Conservation (phyloP, 2,329 filamentous ascomycete species). For the Scedosporium minutisporum region DNA sequence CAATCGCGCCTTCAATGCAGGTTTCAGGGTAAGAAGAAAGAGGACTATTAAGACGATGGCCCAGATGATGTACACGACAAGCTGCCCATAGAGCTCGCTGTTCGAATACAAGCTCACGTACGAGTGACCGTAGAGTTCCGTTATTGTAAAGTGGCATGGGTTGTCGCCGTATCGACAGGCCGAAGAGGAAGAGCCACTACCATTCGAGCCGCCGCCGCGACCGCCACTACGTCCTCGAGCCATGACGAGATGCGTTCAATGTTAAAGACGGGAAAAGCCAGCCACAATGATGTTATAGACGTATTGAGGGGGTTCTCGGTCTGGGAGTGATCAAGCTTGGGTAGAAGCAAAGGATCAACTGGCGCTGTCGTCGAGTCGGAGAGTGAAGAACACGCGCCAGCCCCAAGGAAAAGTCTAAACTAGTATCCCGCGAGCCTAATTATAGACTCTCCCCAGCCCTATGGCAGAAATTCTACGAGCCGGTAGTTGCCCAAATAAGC, state of each 20-base stretch:
- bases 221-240: neutral
- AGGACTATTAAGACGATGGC: neutral
- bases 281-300: too few relatives aligned
- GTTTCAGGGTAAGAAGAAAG: neutral
- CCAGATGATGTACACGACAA: slow-evolving; percentile 1
- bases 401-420: too few relatives aligned
- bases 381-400: too few relatives aligned
- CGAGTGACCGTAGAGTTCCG: neutral
- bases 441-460: too few relatives aligned
- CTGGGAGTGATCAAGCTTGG: too few relatives aligned
- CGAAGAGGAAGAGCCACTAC: neutral
- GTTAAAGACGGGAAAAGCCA: too few relatives aligned
- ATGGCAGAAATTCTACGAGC: too few relatives aligned
- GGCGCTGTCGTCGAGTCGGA: too few relatives aligned
- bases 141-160: neutral
- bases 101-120: neutral
- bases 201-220: neutral
- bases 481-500: too few relatives aligned
- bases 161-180: neutral
- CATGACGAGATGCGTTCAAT: neutral
- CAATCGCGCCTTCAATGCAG: neutral
- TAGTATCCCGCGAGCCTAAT: too few relatives aligned
- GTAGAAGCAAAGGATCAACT: too few relatives aligned
- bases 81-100: slow-evolving; percentile 1
- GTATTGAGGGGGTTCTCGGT: too few relatives aligned